These are phyloP conservation scores for Taphrina flavorubra DNA, from an alignment of 1,139 yeast species.

Conservation along the genomic window DNA sequence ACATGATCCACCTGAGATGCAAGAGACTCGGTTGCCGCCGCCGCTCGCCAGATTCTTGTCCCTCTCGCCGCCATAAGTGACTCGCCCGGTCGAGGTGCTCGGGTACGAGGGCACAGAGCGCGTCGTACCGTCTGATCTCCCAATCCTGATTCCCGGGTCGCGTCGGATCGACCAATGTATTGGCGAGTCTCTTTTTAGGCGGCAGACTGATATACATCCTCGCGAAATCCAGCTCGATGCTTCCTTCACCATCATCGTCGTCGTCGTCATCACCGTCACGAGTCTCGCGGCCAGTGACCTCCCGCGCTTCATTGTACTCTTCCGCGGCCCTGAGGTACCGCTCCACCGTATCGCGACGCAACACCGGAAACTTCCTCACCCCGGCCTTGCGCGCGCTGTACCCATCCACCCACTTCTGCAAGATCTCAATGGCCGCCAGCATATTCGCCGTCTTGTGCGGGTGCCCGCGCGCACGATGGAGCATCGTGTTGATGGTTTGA, in stretches of 20 bases:
- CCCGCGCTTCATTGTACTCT: constrained; percentile 12
- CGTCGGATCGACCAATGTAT: constrained; percentile 8
- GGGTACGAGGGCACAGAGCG: not conserved
- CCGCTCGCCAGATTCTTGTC: not conserved
- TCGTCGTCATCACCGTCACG: no score
- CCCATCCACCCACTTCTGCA: constrained; percentile 18
- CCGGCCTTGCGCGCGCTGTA: not conserved
- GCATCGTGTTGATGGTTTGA: constrained; percentile 31
- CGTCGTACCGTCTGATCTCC: constrained; percentile 19
- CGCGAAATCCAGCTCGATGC: constrained; percentile 8
- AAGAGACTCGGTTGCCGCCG: not conserved
- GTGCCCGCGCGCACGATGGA: constrained; percentile 25
- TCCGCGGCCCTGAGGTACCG: constrained; percentile 19
- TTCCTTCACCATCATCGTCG: no score
- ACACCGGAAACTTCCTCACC: not conserved
- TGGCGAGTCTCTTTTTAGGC: constrained; percentile 13
- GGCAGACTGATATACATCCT: constrained; percentile 11
- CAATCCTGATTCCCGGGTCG: constrained; percentile 20
- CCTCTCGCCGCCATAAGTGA: not conserved
- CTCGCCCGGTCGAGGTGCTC: not conserved
- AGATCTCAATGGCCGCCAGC: constrained; percentile 6
- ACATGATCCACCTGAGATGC: constrained; percentile 19
- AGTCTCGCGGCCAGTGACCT: not conserved
- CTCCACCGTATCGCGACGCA: constrained; percentile 12
- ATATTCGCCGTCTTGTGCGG: constrained; percentile 28